Percentiles rank a stretch among this genome's conserved stretches.
Conservation (phyloP, 495 filamentous ascomycete genomes). For the Apiosordaria backusii region DNA sequence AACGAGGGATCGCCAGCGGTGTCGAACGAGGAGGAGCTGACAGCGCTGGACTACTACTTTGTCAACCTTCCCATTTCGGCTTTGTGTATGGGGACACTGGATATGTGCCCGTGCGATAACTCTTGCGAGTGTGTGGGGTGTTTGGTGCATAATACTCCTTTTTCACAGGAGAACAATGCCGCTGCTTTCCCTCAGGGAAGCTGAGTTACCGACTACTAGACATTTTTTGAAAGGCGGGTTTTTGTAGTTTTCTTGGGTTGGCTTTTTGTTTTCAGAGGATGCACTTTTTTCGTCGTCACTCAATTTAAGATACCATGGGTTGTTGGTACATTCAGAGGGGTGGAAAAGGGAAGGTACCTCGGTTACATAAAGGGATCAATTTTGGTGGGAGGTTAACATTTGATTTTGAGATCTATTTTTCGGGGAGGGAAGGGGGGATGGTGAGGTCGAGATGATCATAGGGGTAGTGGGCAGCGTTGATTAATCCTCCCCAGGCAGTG, state of each 20-base stretch:
- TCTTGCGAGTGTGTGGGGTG: slow-evolving; percentile 53
- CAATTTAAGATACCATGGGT: background rate
- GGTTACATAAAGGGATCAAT: background rate
- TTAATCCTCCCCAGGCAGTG: too few relatives aligned
- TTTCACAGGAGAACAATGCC: background rate
- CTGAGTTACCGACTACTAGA: too few relatives aligned
- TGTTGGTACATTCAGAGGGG: background rate
- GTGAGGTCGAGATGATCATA: too few relatives aligned
- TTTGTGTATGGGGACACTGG: slow-evolving; percentile 35
- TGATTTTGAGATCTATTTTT: background rate
- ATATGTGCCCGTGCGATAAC: slow-evolving; percentile 50
- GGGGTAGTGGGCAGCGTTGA: too few relatives aligned
- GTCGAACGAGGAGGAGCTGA: slow-evolving; percentile 40
- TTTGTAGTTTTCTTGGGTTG: background rate
- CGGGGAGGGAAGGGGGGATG: too few relatives aligned
- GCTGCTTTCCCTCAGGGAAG: too few relatives aligned
- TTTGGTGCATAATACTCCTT: slow-evolving; percentile 20
- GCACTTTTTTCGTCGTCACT: background rate
- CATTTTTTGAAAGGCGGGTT: too few relatives aligned
- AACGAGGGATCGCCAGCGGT: slow-evolving; percentile 39
- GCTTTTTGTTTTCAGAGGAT: background rate
- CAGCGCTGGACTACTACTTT: slow-evolving; percentile 47
- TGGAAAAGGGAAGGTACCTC: background rate
- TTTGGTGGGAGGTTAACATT: background rate
- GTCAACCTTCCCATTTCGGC: slow-evolving; percentile 42